phyloP scores from a whole-genome alignment of 2,329 filamentous ascomycete species.

The Fusarium xylarioides region DNA sequence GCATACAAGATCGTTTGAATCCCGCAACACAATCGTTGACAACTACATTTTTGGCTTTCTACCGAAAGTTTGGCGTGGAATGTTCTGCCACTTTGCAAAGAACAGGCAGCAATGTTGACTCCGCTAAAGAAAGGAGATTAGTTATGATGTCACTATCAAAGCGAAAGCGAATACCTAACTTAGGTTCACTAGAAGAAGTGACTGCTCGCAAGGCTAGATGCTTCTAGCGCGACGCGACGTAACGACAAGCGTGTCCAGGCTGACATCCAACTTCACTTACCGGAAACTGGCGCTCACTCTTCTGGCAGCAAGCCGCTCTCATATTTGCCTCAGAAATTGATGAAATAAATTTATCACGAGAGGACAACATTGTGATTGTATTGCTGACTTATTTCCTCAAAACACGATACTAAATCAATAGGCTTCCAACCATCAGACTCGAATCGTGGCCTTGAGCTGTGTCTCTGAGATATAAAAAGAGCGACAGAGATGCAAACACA shows the following conservation, averaged over 20 bases:
- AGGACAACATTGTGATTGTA: rapidly evolving
- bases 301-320: no score
- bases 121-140: no score
- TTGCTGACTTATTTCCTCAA: rapidly evolving
- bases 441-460: background rate
- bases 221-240: background rate
- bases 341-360: rapidly evolving
- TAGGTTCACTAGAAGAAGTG: background rate
- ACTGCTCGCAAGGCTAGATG: background rate
- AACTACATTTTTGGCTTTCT: rapidly evolving
- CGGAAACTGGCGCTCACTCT: no score
- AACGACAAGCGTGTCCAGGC: background rate
- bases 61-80: rapidly evolving
- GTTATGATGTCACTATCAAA: background rate
- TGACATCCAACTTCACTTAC: background rate
- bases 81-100: background rate
- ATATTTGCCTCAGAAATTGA: no score
- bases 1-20: rapidly evolving
- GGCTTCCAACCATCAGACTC: background rate
- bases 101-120: background rate
- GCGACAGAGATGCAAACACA: background rate
- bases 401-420: background rate
- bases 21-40: rapidly evolving
- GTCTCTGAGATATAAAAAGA: background rate
- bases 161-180: background rate